phyloP scores from a whole-genome alignment of 495 filamentous ascomycete genomes.

The Xylaria palmicola region DNA sequence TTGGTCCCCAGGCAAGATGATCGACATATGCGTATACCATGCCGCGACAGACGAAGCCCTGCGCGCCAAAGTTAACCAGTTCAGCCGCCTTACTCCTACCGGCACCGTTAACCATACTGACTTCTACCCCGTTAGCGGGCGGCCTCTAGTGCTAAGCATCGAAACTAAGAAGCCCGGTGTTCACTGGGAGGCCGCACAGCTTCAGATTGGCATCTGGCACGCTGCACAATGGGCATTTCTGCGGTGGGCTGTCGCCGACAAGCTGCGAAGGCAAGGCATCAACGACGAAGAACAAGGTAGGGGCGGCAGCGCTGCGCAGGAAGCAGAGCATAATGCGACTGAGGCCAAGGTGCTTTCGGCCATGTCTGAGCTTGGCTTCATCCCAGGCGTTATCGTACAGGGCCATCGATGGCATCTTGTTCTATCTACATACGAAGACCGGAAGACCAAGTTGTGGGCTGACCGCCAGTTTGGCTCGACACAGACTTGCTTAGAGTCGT shows the following conservation, averaged over 20 bases:
- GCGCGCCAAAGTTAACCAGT: background rate
- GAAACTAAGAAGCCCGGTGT: constrained; percentile 14
- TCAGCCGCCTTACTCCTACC: constrained; percentile 5
- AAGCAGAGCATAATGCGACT: background rate
- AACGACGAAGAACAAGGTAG: background rate
- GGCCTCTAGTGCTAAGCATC: constrained; percentile 10
- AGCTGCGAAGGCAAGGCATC: background rate
- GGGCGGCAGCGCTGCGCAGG: background rate
- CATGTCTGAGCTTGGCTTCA: constrained; percentile 10
- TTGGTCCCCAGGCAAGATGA: background rate
- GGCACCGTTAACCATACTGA: constrained; percentile 14
- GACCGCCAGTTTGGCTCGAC: constrained; percentile 8
- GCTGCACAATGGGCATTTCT: constrained; percentile 14
- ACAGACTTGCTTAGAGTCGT: constrained; percentile 1
- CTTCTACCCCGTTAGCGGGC: background rate
- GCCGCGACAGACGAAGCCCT: background rate
- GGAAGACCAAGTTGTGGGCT: constrained; percentile 8
- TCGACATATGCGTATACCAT: constrained; percentile 1
- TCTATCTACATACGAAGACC: constrained; percentile 10
- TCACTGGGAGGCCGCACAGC: constrained; percentile 4
- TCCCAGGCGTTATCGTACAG: constrained; percentile 14
- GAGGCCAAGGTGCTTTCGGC: background rate
- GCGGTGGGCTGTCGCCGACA: constrained; percentile 1
- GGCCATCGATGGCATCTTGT: constrained; percentile 10
- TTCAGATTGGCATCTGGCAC: constrained; percentile 16